These are phyloP conservation scores for Papiliotrema laurentii DNA, from an alignment of 1,284 basidiomycete genomes.

Conservation along the genomic window DNA sequence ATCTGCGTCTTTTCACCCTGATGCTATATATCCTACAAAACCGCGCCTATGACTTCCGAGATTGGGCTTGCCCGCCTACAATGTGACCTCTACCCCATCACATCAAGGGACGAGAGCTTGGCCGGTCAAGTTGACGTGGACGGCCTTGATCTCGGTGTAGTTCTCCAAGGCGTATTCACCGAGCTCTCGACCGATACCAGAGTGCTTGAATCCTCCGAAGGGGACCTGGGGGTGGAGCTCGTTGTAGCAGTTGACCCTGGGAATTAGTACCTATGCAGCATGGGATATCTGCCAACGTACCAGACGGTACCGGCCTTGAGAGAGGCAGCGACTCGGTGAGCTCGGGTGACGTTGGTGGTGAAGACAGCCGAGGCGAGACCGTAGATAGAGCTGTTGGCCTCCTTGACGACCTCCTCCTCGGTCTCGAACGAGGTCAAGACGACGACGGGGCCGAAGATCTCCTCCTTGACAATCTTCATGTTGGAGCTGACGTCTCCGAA, in stretches of 20 bases:
- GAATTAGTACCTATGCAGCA: conserved; percentile 13
- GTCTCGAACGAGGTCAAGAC: conserved; percentile 61
- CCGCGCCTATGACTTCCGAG: too few relatives aligned
- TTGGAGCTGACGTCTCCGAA: conserved; percentile 71
- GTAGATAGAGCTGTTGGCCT: conserved; percentile 81
- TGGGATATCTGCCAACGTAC: neutral
- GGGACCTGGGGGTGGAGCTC: conserved; percentile 62
- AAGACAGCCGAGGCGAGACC: conserved; percentile 86
- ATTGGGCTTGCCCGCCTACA: too few relatives aligned
- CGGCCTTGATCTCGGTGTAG: conserved; percentile 78
- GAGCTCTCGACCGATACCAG: conserved; percentile 69
- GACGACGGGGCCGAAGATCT: conserved; percentile 73
- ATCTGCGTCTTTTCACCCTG: too few relatives aligned
- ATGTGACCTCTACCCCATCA: neutral
- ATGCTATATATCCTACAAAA: too few relatives aligned
- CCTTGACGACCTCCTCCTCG: conserved; percentile 68
- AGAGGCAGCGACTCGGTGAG: conserved; percentile 61
- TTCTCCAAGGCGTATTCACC: conserved; percentile 76
- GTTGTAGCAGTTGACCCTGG: conserved; percentile 71
- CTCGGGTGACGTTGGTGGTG: conserved; percentile 70
- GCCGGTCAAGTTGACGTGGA: conserved; percentile 63
- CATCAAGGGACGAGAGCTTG: conserved; percentile 15
- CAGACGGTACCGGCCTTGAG: neutral
- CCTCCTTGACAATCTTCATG: conserved; percentile 85
- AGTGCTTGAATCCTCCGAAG: conserved; percentile 80